Conservation (phyloP, 2,329 filamentous ascomycete genomes). For the Botrytis hyacinthi region DNA sequence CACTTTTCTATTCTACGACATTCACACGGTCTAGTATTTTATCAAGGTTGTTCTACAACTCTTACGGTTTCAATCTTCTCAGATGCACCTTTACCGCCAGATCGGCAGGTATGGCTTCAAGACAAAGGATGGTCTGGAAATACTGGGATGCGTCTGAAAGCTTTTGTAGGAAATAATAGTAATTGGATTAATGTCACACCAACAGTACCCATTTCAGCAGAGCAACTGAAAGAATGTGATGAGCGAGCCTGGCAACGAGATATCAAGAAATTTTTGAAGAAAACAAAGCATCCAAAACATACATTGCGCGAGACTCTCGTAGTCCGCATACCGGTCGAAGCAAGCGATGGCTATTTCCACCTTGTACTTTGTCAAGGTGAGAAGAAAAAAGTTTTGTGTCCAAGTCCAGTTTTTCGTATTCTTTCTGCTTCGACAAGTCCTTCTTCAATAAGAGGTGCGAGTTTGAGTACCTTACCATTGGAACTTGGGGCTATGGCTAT, state of each 20-base stretch:
- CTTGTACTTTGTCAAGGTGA: conserved; percentile 58
- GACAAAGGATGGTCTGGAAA: conserved; percentile 66
- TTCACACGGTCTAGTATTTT: conserved; percentile 62
- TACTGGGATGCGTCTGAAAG: conserved; percentile 65
- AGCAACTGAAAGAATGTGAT: conserved; percentile 53
- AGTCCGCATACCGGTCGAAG: conserved; percentile 61
- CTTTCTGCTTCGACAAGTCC: conserved; percentile 62
- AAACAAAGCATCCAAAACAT: conserved; percentile 48
- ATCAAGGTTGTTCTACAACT: conserved; percentile 62
- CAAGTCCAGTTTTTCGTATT: conserved; percentile 67
- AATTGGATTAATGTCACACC: conserved; percentile 71
- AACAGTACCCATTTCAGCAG: conserved; percentile 43
- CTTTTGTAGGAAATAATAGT: conserved; percentile 56
- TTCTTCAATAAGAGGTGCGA: conserved; percentile 62
- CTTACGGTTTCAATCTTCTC: conserved; percentile 64
- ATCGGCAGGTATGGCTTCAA: conserved; percentile 65
- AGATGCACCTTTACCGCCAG: conserved; percentile 53
- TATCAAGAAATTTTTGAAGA: conserved; percentile 61
- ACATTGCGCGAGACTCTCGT: conserved; percentile 60
- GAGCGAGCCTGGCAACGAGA: conserved; percentile 69
- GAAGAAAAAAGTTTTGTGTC: conserved; percentile 59
- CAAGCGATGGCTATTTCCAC: conserved; percentile 66
- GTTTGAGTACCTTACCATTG: conserved; percentile 61
- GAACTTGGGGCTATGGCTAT: conserved; percentile 62
- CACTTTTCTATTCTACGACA: conserved; percentile 67